These are phyloP conservation scores for Syzygium malaccense DNA, from an alignment of 441 rosid genomes.

Conservation along the genomic window DNA sequence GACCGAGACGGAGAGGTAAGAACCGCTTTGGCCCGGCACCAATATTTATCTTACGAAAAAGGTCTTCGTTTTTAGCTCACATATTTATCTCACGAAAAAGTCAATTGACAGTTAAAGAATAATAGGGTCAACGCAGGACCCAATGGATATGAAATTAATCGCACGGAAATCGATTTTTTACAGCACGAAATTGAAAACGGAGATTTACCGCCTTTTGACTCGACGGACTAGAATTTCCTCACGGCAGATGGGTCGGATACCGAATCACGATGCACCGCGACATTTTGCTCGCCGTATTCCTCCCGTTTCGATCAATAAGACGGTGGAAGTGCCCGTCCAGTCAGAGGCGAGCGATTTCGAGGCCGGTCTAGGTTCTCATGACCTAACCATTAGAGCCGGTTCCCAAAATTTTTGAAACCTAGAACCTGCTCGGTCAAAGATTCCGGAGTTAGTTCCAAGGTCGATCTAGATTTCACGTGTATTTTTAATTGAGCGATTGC, in stretches of 20 bases:
- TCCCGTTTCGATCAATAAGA: background rate
- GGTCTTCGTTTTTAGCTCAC: background rate
- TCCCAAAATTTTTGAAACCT: no score
- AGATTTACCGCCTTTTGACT: background rate
- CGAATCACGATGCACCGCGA: background rate
- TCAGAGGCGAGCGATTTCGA: no score
- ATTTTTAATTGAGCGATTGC: no score
- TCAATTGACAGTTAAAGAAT: background rate
- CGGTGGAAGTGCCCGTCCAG: no score
- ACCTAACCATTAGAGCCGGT: no score
- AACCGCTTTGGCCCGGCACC: no score
- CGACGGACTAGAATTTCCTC: background rate
- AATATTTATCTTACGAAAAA: no score
- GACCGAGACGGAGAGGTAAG: no score
- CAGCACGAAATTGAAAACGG: background rate
- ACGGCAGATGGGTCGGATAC: background rate
- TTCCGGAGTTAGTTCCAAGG: no score
- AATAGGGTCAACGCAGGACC: background rate
- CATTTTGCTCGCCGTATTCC: background rate
- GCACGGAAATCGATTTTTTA: background rate
- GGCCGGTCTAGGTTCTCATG: no score
- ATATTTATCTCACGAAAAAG: background rate
- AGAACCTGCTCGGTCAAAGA: no score
- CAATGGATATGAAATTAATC: background rate
- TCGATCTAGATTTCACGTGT: no score